A percentile compares a stretch with the other conserved stretches of the same genome.
phyloP scores from a whole-genome alignment of 345 rosid species.

The Heritiera littoralis region DNA sequence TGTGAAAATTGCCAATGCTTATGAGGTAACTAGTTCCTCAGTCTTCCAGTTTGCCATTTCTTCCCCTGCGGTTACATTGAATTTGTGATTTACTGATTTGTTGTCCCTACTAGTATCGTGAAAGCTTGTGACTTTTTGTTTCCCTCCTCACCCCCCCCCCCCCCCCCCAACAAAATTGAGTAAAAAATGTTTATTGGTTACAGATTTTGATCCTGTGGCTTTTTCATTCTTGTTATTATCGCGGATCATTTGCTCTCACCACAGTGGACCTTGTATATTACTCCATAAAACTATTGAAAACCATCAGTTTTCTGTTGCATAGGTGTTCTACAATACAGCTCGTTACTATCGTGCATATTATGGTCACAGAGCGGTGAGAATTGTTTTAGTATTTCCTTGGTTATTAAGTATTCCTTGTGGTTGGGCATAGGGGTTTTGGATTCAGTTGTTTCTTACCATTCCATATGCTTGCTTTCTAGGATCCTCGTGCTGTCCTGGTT shows the following conservation, averaged over 20 bases:
- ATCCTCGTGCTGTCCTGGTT: conserved; percentile 86
- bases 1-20: conserved; percentile 94
- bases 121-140: background rate
- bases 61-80: background rate
- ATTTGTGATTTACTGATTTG: background rate
- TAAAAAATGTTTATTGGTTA: conserved; percentile 6
- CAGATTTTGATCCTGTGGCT: conserved; percentile 43
- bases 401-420: conserved; percentile 17
- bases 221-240: background rate
- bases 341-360: conserved; percentile 87
- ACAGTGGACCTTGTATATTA: background rate
- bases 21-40: conserved; percentile 56
- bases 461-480: conserved; percentile 46
- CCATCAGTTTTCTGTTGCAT: background rate
- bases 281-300: background rate
- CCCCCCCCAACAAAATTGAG: no score
- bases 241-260: background rate
- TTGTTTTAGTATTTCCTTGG: background rate
- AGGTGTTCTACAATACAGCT: conserved; percentile 95
- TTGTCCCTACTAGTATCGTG: background rate
- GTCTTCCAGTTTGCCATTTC: background rate
- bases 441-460: conserved; percentile 10
- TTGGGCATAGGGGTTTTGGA: background rate
- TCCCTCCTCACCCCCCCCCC: no score
- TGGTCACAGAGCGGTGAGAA: conserved; percentile 90